Percentiles rank a stretch among this genome's conserved stretches.
These are phyloP conservation scores for Flaveria ramosissima DNA, from an alignment of 129 eudicot genomes.

Conservation along the genomic window DNA sequence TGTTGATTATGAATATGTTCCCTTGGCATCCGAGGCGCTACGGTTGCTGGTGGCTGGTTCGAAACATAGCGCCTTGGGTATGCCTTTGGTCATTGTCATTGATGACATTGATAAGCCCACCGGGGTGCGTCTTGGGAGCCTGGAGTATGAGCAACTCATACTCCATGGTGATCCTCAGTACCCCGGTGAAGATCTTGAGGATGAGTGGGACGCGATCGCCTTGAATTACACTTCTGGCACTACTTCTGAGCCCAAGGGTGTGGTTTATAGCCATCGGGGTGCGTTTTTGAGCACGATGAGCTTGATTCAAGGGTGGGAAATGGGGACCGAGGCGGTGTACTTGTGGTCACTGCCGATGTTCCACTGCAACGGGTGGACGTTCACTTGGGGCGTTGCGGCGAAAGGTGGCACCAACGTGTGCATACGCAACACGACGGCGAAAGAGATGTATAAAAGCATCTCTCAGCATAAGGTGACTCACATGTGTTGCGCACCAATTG, in stretches of 20 bases:
- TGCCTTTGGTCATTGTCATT: slow-evolving; percentile 57
- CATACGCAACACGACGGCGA: slow-evolving; percentile 46
- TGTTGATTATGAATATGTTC: slow-evolving; percentile 51
- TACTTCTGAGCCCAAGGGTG: slow-evolving; percentile 63
- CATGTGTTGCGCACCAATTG: slow-evolving; percentile 62
- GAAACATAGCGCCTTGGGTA: background rate
- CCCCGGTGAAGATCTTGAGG: slow-evolving; percentile 35
- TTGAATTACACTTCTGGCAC: slow-evolving; percentile 67
- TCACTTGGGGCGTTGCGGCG: slow-evolving; percentile 69
- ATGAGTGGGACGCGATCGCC: slow-evolving; percentile 60
- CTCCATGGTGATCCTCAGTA: slow-evolving; percentile 38
- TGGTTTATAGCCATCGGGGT: slow-evolving; percentile 66
- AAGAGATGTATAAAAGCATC: slow-evolving; percentile 39
- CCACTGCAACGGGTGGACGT: slow-evolving; percentile 74
- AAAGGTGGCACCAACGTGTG: slow-evolving; percentile 66
- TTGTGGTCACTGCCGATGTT: slow-evolving; percentile 69
- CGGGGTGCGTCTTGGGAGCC: slow-evolving; percentile 46
- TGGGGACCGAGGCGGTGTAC: slow-evolving; percentile 49
- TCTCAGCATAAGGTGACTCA: slow-evolving; percentile 49
- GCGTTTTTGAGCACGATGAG: slow-evolving; percentile 53
- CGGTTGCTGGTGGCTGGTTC: slow-evolving; percentile 31
- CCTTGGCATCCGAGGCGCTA: slow-evolving; percentile 53
- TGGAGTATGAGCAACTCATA: slow-evolving; percentile 66
- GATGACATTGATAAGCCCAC: slow-evolving; percentile 59
- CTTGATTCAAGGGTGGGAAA: slow-evolving; percentile 50